Evolutionary conservation across 2,329 filamentous ascomycete species (phyloP), one percentile per base, ranked within the genome.

Genomic region (Arthrinium phaeospermum): DNA sequence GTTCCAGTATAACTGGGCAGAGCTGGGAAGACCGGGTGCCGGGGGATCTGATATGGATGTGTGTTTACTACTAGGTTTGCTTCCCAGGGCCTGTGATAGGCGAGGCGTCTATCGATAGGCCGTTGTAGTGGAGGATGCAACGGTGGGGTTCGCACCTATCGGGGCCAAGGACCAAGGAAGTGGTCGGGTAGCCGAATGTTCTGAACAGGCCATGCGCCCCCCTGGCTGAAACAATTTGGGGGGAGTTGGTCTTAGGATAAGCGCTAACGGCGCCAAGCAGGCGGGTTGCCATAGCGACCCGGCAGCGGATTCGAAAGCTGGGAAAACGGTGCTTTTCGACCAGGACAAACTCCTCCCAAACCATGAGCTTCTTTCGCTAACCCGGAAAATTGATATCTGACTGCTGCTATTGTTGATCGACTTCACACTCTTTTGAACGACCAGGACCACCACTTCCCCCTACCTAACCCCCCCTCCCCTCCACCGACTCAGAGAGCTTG

Each of bases 31-130:
- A 34, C 53, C 16, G 51, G 22, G n/a, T n/a, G n/a, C n/a, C 14
- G 53, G 53, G 53, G 53, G 53, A 61, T 61, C 53, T 61, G 53
- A 61, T 34, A 61, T 61, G 53, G 53, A 61, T 61, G 34, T 61
- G 27, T 37, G 53, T 37, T 61, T 53, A 19, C 12, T 19, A 27
- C 46, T 49, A 49, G 19, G 53, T 30, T 30, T 30, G 27, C 27
- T 30, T 30, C 27, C 14, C 53, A 30, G 30, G 53, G 53, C 53
- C 53, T 61, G 53, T 61, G 53, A 61, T 61, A 61, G 53, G 53
- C 10, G 53, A 61, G 3, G 57, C 19, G 14, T 64, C 30, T 64
- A 64, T 64, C 34, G 57, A 64, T 64, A 64, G 34, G 57, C 7
- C 53, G 53, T 61, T 61, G 10, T 37, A n/a, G 13, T 41, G 34